Evolutionary conservation across 1,139 yeast species (phyloP).

Genomic region (Suzukiozyma palmioleophila): DNA sequence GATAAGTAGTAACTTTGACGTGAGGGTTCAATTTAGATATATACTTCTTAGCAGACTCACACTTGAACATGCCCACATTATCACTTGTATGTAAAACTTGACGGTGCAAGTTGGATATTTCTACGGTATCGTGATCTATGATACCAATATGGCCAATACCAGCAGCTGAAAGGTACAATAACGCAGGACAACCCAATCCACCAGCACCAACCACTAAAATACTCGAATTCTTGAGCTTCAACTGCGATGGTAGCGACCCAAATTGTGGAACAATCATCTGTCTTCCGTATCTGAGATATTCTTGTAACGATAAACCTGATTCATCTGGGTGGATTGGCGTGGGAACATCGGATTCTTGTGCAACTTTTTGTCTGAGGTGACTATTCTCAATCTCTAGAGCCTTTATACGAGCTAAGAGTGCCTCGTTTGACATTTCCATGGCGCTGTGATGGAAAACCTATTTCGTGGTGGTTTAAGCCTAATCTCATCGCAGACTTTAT

Average conservation of each 20-base stretch:
- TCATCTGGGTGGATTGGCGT: neutral
- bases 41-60: conserved; percentile 66
- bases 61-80: conserved; percentile 65
- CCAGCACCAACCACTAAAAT: conserved; percentile 92
- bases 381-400: conserved; percentile 23
- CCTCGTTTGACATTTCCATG: conserved; percentile 12
- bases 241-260: conserved; percentile 55
- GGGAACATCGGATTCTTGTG: neutral
- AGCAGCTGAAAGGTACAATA: conserved; percentile 79
- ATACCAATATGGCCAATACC: conserved; percentile 87
- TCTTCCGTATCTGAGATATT: conserved; percentile 82
- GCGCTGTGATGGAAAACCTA: neutral
- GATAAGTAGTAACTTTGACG: conserved; percentile 51
- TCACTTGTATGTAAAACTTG: conserved; percentile 76
- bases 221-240: conserved; percentile 49
- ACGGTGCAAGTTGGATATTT: conserved; percentile 79
- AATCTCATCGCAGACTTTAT: too few relatives aligned
- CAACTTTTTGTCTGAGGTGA: conserved; percentile 10
- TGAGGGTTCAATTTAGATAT: conserved; percentile 60
- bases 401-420: conserved; percentile 17
- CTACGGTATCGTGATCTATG: conserved; percentile 83
- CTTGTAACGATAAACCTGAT: conserved; percentile 44
- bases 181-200: conserved; percentile 92
- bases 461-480: too few relatives aligned
- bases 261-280: conserved; percentile 89